phyloP scores from a whole-genome alignment of 1,284 basidiomycete species.

The Cystobasidium pallidum region DNA sequence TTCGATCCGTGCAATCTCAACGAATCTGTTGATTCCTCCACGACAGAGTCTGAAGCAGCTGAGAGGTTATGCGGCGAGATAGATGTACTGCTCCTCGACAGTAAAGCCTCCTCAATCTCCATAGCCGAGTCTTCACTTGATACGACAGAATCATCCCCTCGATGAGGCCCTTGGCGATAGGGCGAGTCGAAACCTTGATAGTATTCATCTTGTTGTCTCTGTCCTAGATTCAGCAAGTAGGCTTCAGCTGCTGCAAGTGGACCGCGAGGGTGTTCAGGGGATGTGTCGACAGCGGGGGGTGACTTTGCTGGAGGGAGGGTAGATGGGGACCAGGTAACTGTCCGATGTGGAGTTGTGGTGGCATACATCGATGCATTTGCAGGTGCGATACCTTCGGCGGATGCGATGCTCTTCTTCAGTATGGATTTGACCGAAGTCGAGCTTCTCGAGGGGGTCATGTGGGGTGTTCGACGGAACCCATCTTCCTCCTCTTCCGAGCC shows the following conservation, averaged over 20 bases:
- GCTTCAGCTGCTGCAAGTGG: slow-evolving; percentile 29
- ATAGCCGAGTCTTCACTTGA: slow-evolving; percentile 26
- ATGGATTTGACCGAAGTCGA: slow-evolving; percentile 44
- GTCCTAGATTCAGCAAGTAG: slow-evolving; percentile 23
- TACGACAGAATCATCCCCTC: slow-evolving; percentile 5
- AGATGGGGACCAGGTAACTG: slow-evolving; percentile 40
- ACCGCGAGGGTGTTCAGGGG: slow-evolving; percentile 39
- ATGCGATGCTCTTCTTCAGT: slow-evolving; percentile 41
- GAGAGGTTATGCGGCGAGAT: slow-evolving; percentile 32
- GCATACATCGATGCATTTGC: slow-evolving; percentile 1
- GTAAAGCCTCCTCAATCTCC: slow-evolving; percentile 39
- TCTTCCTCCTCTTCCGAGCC: slow-evolving; percentile 27
- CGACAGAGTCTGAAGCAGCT: background rate
- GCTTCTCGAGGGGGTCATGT: slow-evolving; percentile 31
- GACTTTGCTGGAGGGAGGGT: slow-evolving; percentile 31
- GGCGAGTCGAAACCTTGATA: slow-evolving; percentile 19
- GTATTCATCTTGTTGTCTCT: slow-evolving; percentile 31
- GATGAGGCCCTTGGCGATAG: background rate
- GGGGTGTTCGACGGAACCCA: background rate
- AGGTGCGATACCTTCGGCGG: slow-evolving; percentile 1
- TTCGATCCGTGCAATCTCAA: slow-evolving; percentile 16
- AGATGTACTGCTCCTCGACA: slow-evolving; percentile 25
- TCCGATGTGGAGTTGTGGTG: slow-evolving; percentile 33
- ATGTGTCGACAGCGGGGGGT: slow-evolving; percentile 19
- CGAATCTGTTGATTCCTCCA: slow-evolving; percentile 25